Evolutionary conservation across 345 rosid genomes (phyloP), one percentile per base, ranked within the genome.

Genomic region (Dipteronia dyeriana): DNA sequence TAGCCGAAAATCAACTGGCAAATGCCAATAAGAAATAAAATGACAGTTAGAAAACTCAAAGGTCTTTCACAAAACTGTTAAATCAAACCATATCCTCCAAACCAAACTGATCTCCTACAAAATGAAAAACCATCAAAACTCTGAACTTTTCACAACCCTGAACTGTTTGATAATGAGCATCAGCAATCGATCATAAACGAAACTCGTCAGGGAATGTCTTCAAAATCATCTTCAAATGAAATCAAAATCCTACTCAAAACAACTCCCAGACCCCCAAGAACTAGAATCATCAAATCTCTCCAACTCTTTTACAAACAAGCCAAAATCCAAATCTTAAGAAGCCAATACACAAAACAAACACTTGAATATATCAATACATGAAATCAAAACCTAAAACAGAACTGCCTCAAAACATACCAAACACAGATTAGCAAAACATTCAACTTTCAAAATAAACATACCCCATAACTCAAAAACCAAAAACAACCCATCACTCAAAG

Each of bases 21-120:
- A 10, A 74, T n/a, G 11, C 20, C 17, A 25, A 65, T 8, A 56
- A 10, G 67, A 12, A 60, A 67, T 17, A 47, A 25, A 79, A 62
- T 64, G 5, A 25, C 41, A 51, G 19, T 57, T 2, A 49, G 72
- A 34, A 34, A 34, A 34, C 38, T 34, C 38, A 34, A n/a, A 19
- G 31, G 19, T 67, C 68, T 20, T 20, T 39, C 23, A 62, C 62
- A 59, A 22, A 59, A 56, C n/a, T 9, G 13, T 11, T 23, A 65
- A 73, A 67, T 71, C 79, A 79, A 71, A 68, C 47, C 63, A 67
- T 64, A 14, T 25, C 64, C 66, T 66, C 60, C 73, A 39, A 29
- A 74, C 17, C 56, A 71, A 79, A 69, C 8, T 29, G 43, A 82
- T 75, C 70, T 60, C 51, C 41, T 41, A 45, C 61, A 34, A 68